Percentiles rank a stretch among this genome's conserved stretches.
Evolutionary conservation across 768 basidiomycete genomes (phyloP).

Genomic region (Piloderma croceum): DNA sequence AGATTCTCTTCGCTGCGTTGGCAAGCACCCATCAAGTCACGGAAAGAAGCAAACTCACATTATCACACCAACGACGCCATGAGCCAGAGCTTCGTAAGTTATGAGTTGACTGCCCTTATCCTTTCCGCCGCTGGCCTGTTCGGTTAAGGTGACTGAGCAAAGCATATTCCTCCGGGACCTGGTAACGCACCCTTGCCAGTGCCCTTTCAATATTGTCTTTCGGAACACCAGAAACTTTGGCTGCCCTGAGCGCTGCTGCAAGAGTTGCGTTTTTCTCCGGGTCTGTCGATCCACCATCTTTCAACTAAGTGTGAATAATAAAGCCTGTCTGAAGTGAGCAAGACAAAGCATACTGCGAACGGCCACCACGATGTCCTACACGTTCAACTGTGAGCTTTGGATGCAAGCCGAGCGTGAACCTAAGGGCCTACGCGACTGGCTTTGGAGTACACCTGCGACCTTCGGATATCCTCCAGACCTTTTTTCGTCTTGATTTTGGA

Average conservation of each 20-base stretch:
- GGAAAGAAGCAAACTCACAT: constrained; percentile 39
- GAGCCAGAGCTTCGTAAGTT: constrained; percentile 57
- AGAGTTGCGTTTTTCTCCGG: constrained; percentile 50
- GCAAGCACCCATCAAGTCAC: constrained; percentile 14
- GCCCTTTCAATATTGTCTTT: constrained; percentile 66
- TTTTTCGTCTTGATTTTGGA: constrained; percentile 74
- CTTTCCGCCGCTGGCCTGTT: constrained; percentile 44
- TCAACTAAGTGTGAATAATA: constrained; percentile 2
- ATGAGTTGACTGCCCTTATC: constrained; percentile 42
- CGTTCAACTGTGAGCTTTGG: not conserved
- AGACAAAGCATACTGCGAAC: constrained; percentile 42
- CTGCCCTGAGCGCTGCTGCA: constrained; percentile 48
- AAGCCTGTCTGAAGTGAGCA: not conserved
- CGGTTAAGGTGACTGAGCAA: not conserved
- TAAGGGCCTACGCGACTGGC: constrained; percentile 43
- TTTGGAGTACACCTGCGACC: constrained; percentile 51
- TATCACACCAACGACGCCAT: constrained; percentile 54
- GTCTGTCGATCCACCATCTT: constrained; percentile 54
- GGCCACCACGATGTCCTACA: constrained; percentile 59
- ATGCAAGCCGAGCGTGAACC: constrained; percentile 1
- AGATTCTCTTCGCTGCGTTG: constrained; percentile 42
- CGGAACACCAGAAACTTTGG: constrained; percentile 54
- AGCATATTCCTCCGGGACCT: not conserved
- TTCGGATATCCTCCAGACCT: constrained; percentile 57
- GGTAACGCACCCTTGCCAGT: constrained; percentile 42